Base-by-base conservation (phyloP, 257 asterid genomes). In the Solanum virginianum region DNA sequence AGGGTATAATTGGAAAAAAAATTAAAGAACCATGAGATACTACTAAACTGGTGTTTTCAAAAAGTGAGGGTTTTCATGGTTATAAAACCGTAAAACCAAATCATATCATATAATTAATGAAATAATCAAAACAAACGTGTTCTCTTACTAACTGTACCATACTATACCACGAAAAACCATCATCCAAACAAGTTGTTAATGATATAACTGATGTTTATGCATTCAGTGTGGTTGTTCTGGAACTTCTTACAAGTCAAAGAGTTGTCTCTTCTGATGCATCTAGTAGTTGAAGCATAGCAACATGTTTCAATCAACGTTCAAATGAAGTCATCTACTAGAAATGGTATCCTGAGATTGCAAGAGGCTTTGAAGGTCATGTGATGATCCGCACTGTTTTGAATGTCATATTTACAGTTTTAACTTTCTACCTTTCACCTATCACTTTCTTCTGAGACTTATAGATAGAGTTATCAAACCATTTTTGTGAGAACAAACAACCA, bases 191-290 rank as follows among this genome's bases (percentile, higher is more conserved):
- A 36, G 41, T 36, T 36, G 41, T 36, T 0, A 87, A 84, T n/a
- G 88, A 90, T 79, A 89, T 72, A 83, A 87, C 89, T 5, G 93
- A 90, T 43, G 88, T 90, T 54, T 89, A 89, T 56, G 85, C 45
- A 13, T 89, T 87, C 13, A 88, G 89, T 6, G 90, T 90, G 0
- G 88, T 90, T 66, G 88, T 90, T 20, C 89, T 87, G 0, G 93
- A 89, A 39, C 70, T 90, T 15, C 43, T 87, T 5, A 89, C 90
- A 3, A 91, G 90, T n/a, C 87, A 84, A 55, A 85, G 85, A 77
- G 89, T 86, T 4, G 43, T 89, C 51, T 79, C 90, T 41, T 80
- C 32, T 1, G 20, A 39, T 43, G 85, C 66, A 41, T 65, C 47
- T 14, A 83, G 68, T 10, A 68, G 32, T 41, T 29, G 32, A 59